These are phyloP conservation scores for Beauveria brongniartii DNA, from an alignment of 2,329 filamentous ascomycete species.

Conservation along the genomic window DNA sequence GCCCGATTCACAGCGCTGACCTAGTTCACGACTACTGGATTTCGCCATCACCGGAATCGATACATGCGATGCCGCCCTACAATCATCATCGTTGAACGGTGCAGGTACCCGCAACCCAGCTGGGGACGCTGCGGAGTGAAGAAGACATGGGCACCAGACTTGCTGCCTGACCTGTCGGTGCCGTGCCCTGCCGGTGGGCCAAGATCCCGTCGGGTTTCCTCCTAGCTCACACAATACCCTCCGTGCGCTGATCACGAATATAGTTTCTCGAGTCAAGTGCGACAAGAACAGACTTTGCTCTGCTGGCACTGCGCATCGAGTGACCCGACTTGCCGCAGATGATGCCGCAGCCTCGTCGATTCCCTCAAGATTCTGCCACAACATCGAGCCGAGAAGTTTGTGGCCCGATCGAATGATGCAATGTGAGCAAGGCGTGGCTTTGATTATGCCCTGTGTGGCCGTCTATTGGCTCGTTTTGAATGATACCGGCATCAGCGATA, in stretches of 20 bases:
- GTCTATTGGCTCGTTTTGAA: no score
- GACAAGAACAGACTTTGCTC: neutral
- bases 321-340: neutral
- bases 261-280: neutral
- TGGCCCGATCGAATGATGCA: no score
- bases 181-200: no score
- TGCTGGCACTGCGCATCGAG: neutral
- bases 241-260: neutral
- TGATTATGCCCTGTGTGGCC: no score
- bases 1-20: neutral
- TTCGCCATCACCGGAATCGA: no score
- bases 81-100: neutral
- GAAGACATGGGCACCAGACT: neutral
- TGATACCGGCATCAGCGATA: no score
- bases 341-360: no score
- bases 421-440: no score
- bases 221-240: neutral
- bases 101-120: neutral
- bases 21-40: neutral
- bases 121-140: neutral
- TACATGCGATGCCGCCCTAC: neutral
- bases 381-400: no score
- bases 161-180: neutral
- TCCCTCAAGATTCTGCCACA: no score
- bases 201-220: neutral